Evolutionary conservation across 2,329 filamentous ascomycete genomes (phyloP), one percentile per base, ranked within the genome.

Genomic region (Trichoderma aggressivum): DNA sequence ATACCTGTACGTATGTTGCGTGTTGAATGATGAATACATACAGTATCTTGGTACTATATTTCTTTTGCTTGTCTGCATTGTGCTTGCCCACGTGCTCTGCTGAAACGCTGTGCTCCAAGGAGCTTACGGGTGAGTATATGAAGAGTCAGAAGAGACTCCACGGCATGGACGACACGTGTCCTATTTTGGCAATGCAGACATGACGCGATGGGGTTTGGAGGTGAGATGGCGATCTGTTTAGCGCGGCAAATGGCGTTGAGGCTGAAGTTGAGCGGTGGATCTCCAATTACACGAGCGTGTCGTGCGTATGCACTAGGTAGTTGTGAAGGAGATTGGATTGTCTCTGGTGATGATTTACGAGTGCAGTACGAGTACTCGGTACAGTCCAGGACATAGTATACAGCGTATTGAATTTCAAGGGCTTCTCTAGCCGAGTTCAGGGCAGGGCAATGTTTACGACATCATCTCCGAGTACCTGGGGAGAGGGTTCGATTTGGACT

Each of bases 161-260:
- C 39, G 55, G 14, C 56, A 67, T 58, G 53, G 32, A 26, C 14
- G 24, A 67, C 64, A 59, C 64, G 64, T 67, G 64, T 53, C 28
- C 18, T 12, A 55, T 30, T 47, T 32, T 30, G 34, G 30, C 64
- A n/a, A 30, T 59, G 16, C 24, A 21, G 28, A 21, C 58, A 30
- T 34, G 62, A 30, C 28, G 62, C 26, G 43, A 53, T 55, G 62
- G 47, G 47, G 62, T 24, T 34, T 53, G n/a, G 39, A 59, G 64
- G 47, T 67, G 26, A 67, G 64, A 67, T 59, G 64, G 64, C 53
- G 64, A 67, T 67, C 64, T 18, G 39, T 67, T 56, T 59, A 67
- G 64, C 64, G 64, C 53, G 36, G 32, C 53, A 47, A 47, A 10
- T 18, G 10, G 53, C 21, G 1, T 21, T 30, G 64, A 39, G 53